Conservation (phyloP, 2,329 filamentous ascomycete genomes). For the Ascochyta viciae-villosae region DNA sequence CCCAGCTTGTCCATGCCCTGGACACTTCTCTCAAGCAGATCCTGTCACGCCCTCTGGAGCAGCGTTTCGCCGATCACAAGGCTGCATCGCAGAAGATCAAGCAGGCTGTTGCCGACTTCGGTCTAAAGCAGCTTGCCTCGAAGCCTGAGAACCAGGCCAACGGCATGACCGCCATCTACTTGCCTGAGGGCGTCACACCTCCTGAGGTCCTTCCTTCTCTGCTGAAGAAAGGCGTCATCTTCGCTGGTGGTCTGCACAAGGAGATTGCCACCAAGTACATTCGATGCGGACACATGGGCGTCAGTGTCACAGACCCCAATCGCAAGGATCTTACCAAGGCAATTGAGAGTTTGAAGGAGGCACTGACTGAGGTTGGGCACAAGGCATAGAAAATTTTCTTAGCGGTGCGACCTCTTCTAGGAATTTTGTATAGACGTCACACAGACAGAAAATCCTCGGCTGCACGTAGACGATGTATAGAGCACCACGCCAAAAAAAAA, state of each 20-base stretch:
- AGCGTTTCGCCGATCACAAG: conserved; percentile 83
- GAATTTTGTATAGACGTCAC: conserved; percentile 6
- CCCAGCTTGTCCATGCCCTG: conserved; percentile 90
- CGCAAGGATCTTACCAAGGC: conserved; percentile 86
- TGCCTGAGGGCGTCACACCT: conserved; percentile 82
- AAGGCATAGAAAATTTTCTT: conserved; percentile 41
- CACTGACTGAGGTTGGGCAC: conserved; percentile 76
- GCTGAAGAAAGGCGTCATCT: conserved; percentile 86
- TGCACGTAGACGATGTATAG: conserved; percentile 1
- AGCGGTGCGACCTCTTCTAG: background rate
- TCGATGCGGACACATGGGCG: conserved; percentile 96
- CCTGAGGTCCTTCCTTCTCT: conserved; percentile 86
- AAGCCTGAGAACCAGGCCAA: conserved; percentile 92
- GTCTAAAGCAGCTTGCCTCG: conserved; percentile 83
- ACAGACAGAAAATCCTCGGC: background rate
- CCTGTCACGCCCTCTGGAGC: conserved; percentile 76
- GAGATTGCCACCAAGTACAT: conserved; percentile 94
- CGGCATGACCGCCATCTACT: conserved; percentile 96
- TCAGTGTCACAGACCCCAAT: conserved; percentile 83
- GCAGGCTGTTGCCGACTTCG: conserved; percentile 78
- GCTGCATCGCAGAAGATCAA: conserved; percentile 86
- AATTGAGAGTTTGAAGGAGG: conserved; percentile 76
- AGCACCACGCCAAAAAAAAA: background rate
- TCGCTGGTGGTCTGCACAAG: conserved; percentile 95
- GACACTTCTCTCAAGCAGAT: conserved; percentile 90